Evolutionary conservation across 2,329 filamentous ascomycete genomes (phyloP).

Genomic region (Fusarium paranaense): DNA sequence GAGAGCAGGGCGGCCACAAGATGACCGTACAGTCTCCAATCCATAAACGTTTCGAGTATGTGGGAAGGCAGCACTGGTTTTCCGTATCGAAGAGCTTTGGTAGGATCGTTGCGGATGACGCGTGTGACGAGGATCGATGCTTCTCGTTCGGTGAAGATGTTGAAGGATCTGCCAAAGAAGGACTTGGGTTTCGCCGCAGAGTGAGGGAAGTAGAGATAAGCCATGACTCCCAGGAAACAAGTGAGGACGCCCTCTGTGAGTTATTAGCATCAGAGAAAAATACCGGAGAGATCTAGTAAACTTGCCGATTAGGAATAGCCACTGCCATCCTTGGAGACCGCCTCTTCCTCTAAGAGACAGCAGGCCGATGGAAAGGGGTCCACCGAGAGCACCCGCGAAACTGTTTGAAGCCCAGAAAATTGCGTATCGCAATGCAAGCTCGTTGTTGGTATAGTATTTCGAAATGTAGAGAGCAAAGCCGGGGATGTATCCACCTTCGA

Average conservation of each 20-base stretch:
- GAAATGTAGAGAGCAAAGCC: conserved; percentile 49
- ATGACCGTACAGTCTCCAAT: conserved; percentile 47
- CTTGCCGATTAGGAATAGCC: conserved; percentile 47
- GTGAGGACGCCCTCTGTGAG: conserved; percentile 44
- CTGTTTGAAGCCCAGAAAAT: conserved; percentile 48
- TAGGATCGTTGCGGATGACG: conserved; percentile 46
- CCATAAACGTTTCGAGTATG: conserved; percentile 41
- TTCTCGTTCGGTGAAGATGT: conserved; percentile 41
- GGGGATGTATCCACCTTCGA: conserved; percentile 49
- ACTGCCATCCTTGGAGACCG: conserved; percentile 46
- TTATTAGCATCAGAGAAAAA: not conserved
- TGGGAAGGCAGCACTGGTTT: conserved; percentile 40
- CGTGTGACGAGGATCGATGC: conserved; percentile 44
- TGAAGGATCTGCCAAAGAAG: conserved; percentile 41
- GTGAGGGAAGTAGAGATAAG: conserved; percentile 46
- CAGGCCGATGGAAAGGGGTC: conserved; percentile 43
- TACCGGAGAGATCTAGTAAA: fast-evolving
- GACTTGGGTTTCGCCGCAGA: conserved; percentile 40
- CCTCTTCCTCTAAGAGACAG: conserved; percentile 41
- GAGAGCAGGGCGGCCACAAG: conserved; percentile 42
- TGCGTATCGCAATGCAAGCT: conserved; percentile 44
- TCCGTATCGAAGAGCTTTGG: conserved; percentile 41
- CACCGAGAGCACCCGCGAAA: conserved; percentile 43
- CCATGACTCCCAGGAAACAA: conserved; percentile 34
- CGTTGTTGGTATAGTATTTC: conserved; percentile 45